Conservation (phyloP, 441 rosid species). For the Lepidium campestre region DNA sequence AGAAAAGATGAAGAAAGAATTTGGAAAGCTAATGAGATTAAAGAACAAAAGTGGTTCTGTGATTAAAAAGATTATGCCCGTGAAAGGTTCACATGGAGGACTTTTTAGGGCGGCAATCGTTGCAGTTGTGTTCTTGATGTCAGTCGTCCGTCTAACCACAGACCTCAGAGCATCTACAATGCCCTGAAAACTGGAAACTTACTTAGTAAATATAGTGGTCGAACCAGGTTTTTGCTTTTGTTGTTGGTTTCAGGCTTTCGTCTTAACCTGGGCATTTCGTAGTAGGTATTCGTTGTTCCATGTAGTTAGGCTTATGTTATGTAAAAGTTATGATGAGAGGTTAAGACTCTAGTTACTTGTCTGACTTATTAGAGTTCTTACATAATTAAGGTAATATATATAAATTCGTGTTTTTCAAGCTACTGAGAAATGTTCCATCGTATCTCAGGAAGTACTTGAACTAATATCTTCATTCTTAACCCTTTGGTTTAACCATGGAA, state of each 20-base stretch:
- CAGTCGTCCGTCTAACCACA: conserved; percentile 26
- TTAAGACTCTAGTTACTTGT: background rate
- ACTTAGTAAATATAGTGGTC: background rate
- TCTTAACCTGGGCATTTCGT: background rate
- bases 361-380: background rate
- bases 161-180: conserved; percentile 7
- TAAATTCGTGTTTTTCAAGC: no score
- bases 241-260: background rate
- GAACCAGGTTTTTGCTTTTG: background rate
- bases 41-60: conserved; percentile 12
- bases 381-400: background rate
- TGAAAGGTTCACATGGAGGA: conserved; percentile 19
- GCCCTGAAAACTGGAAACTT: conserved; percentile 2
- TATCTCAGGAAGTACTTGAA: no score
- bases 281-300: background rate
- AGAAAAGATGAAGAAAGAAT: conserved; percentile 16
- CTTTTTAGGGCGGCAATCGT: conserved; percentile 35
- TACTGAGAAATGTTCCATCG: no score
- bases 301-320: background rate
- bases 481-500: no score
- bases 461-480: no score
- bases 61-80: conserved; percentile 17
- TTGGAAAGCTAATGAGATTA: conserved; percentile 12
- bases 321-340: background rate
- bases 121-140: conserved; percentile 36